These are phyloP conservation scores for Tilletia walkeri DNA, from an alignment of 1,284 basidiomycete genomes.

Conservation along the genomic window DNA sequence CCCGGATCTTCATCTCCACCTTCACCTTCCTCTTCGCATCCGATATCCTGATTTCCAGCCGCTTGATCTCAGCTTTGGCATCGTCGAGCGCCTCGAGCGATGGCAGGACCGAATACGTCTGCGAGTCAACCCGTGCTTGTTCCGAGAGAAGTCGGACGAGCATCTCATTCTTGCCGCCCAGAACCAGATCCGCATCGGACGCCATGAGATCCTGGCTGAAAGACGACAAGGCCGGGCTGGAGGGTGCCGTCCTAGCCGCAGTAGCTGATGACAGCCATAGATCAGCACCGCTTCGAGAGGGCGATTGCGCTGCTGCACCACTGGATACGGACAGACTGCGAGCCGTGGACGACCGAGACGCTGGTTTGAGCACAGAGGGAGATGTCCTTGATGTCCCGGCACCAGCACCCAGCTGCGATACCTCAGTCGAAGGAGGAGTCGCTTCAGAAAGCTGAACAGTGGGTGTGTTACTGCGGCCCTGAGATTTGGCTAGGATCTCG, in stretches of 20 bases:
- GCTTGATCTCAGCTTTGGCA: conserved; percentile 36
- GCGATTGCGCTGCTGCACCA: too few relatives aligned
- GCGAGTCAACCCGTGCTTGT: conserved; percentile 37
- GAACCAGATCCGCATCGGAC: neutral
- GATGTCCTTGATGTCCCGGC: neutral
- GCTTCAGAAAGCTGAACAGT: neutral
- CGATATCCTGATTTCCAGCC: conserved; percentile 31
- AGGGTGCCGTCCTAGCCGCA: neutral
- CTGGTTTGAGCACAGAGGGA: too few relatives aligned
- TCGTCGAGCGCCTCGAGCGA: conserved; percentile 38
- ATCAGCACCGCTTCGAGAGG: too few relatives aligned
- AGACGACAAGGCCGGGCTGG: neutral
- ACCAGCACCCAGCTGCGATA: neutral
- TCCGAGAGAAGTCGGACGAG: conserved; percentile 34
- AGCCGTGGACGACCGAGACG: too few relatives aligned
- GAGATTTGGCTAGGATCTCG: neutral
- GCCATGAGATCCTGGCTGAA: too few relatives aligned
- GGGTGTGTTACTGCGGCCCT: neutral
- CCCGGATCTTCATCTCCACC: conserved; percentile 41
- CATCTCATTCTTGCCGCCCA: conserved; percentile 27
- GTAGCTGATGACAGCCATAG: neutral
- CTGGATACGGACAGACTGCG: too few relatives aligned
- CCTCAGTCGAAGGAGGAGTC: neutral
- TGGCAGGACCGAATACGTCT: conserved; percentile 32
- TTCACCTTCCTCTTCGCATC: conserved; percentile 38